Base-by-base conservation (phyloP, 352 stramenopile genomes). In the Elongisporangium senticosum region DNA sequence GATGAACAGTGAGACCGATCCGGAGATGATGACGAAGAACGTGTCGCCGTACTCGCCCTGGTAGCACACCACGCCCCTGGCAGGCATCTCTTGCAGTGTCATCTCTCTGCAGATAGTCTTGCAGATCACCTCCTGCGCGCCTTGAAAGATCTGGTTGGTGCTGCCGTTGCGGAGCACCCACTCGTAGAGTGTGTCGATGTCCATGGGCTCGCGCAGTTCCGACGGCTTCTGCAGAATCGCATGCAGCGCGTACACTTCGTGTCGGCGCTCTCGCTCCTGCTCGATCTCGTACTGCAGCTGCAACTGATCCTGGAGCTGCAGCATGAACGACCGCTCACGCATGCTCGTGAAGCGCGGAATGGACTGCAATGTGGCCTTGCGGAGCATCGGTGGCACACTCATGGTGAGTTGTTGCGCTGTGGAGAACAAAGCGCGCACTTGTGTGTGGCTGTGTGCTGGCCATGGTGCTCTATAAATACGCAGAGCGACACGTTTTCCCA, bases 41-140 rank as follows among this genome's bases (percentile, higher is more conserved):
- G 84, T 83, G 56, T 93, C 84, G 3, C 84, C 84, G 39, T 87
- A 93, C 67, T 93, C 84, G 13, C 84, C 84, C 69, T 93, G 84
- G 40, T 87, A 89, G 60, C 84, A 93, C 28, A 93, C 82, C 15
- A 89, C 67, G 7, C 74, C 83, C 52, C 78, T 69, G 6, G 71
- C 21, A 2, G 82, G 78, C 15, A 90, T 59, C 48, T 89, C 80
- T 10, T 90, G 65, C 43, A 93, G 68, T 28, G 79, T 93, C 82
- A 93, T 90, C 59, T 93, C 84, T n/a, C 84, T 76, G 61, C 84
- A 93, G 62, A 93, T 93, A 15, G 82, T 92, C 61, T 92, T 93
- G 65, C 84, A 93, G 62, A 93, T 90, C 56, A 93, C 89, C 55
- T 93, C 84, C 65, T 93, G 84, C 4, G 80, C 83, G 0, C 80